phyloP scores from a whole-genome alignment of 345 rosid genomes.

The Reutealis trisperma region DNA sequence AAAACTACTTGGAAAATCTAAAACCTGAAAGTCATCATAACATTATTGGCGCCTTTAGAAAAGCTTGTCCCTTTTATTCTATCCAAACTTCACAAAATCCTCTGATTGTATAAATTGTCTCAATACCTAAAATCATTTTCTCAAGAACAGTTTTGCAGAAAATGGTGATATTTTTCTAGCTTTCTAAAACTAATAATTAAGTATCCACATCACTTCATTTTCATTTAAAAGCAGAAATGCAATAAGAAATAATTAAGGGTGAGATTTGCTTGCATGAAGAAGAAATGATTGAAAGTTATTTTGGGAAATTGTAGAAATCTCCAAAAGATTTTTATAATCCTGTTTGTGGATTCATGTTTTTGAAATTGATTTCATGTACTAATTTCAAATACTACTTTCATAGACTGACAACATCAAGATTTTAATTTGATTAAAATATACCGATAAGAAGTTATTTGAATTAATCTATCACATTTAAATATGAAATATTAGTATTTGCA shows the following conservation, averaged over 20 bases:
- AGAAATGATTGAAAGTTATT: no score
- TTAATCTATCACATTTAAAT: no score
- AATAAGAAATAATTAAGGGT: neutral
- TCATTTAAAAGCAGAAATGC: neutral
- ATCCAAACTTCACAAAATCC: neutral
- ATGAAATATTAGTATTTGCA: no score
- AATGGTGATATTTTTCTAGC: neutral
- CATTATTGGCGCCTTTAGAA: neutral
- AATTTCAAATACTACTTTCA: no score
- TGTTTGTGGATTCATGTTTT: no score
- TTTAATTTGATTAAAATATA: no score
- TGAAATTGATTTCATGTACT: no score
- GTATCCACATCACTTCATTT: neutral
- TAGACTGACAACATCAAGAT: no score
- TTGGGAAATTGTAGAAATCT: no score
- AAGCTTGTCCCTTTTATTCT: constrained; percentile 8
- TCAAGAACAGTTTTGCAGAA: neutral
- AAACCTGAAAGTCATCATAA: neutral
- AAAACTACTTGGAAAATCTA: neutral
- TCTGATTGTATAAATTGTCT: neutral
- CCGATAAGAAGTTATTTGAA: no score
- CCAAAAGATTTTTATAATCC: no score
- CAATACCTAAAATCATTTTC: neutral
- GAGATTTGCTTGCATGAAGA: no score
- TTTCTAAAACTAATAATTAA: neutral